Conservation (phyloP, 768 basidiomycete genomes). For the Kondoa subrosea region DNA sequence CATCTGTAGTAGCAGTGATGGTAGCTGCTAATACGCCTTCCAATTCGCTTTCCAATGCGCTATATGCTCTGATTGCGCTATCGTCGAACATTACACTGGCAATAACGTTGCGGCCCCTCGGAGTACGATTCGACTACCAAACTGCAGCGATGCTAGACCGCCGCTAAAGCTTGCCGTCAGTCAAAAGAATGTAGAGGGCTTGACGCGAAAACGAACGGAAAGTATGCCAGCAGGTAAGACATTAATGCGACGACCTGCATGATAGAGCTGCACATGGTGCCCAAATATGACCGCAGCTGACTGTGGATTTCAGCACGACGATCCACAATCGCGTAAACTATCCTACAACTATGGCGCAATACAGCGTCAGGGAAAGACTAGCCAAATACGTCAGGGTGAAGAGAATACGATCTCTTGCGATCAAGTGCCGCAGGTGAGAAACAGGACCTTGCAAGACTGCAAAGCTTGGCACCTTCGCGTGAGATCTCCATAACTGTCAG, state of each 20-base stretch:
- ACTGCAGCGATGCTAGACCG: constrained; percentile 50
- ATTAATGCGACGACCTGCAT: constrained; percentile 73
- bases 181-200: constrained; percentile 28
- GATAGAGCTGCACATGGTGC: constrained; percentile 63
- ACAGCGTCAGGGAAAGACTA: constrained; percentile 70
- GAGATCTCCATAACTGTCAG: background rate
- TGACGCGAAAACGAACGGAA: constrained; percentile 53
- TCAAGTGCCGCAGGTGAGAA: constrained; percentile 72
- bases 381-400: constrained; percentile 58
- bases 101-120: constrained; percentile 68
- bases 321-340: background rate
- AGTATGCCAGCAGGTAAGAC: constrained; percentile 81
- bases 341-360: constrained; percentile 75
- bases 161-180: background rate
- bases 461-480: constrained; percentile 43
- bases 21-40: background rate
- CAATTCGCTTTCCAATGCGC: background rate
- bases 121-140: constrained; percentile 62
- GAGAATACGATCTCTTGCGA: constrained; percentile 30
- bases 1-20: background rate
- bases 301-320: background rate
- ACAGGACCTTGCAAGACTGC: constrained; percentile 50
- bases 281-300: constrained; percentile 67
- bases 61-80: background rate
- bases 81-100: constrained; percentile 42